A percentile compares a stretch with the other conserved stretches of the same genome.
These are phyloP conservation scores for Aegilops bicornis DNA, from an alignment of 176 grass and related monocot genomes.

Conservation along the genomic window DNA sequence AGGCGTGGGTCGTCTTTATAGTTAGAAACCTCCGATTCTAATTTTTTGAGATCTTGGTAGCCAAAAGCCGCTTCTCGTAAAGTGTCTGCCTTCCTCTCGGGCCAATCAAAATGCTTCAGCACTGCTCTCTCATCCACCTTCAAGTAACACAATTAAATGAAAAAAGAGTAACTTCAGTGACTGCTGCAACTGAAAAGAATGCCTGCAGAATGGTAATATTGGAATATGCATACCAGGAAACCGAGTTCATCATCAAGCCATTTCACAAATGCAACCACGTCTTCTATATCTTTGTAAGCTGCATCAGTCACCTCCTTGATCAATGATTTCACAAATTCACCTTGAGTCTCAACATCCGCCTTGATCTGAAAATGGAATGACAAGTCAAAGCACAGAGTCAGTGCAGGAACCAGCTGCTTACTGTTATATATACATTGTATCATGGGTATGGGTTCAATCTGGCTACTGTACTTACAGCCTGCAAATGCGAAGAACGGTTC, in stretches of 20 bases:
- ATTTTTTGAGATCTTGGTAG: slow-evolving; percentile 90
- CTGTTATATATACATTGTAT: slow-evolving; percentile 23
- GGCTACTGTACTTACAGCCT: slow-evolving; percentile 67
- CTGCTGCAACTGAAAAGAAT: slow-evolving; percentile 19
- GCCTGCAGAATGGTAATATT: slow-evolving; percentile 11
- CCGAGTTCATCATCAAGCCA: slow-evolving; percentile 98
- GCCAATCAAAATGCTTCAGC: slow-evolving; percentile 98
- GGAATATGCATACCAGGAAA: slow-evolving; percentile 70
- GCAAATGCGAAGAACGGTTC: slow-evolving; percentile 91
- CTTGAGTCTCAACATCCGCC: slow-evolving; percentile 96
- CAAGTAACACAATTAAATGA: slow-evolving; percentile 5
- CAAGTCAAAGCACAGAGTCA: slow-evolving; percentile 10
- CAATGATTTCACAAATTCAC: slow-evolving; percentile 95
- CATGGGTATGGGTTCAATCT: slow-evolving; percentile 1
- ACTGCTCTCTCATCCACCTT: slow-evolving; percentile 99
- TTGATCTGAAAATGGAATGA: slow-evolving; percentile 71
- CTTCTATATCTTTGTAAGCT: slow-evolving; percentile 90
- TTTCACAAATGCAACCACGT: slow-evolving; percentile 98
- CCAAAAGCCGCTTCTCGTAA: slow-evolving; percentile 96
- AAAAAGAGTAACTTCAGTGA: slow-evolving; percentile 22
- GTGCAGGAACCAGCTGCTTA: slow-evolving; percentile 13
- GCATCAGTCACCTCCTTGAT: slow-evolving; percentile 99
- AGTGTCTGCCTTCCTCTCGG: slow-evolving; percentile 93
- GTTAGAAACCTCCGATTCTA: slow-evolving; percentile 86
- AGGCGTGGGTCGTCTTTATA: slow-evolving; percentile 80